Evolutionary conservation across 1,284 basidiomycete species (phyloP), one percentile per base, ranked within the genome.

Genomic region (Porodaedalea pini): DNA sequence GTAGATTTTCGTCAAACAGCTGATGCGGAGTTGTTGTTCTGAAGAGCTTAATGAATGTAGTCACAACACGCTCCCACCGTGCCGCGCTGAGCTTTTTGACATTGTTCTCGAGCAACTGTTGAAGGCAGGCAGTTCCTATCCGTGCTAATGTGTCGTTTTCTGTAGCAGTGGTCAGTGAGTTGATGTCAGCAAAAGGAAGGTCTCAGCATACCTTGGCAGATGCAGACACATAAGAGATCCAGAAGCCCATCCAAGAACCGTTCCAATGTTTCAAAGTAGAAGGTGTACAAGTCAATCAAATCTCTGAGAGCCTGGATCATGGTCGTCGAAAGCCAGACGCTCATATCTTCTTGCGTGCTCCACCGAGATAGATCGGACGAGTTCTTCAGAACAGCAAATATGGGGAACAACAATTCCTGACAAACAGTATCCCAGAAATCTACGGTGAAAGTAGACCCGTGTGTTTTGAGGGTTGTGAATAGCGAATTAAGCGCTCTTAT

Each of bases 341-440:
- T 97, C 94, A 98, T 97, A 67, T 99, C 97, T 69, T 99, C 97
- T 67, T 98, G 93, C 2, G 93, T 95, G 68, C 81, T 92, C 77
- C 98, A 98, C 27, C 94, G 84, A 13, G 91, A 92, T 32, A 98
- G 73, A 69, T 98, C 95, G 75, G 86, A 88, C 64, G 84, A 90
- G 13, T 91, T 94, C 65, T 93, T 92, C 58, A 99, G 79, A 49
- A 99, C 94, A 2, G 94, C 90, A 70, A 99, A 99, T 66, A 99
- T 99, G 1, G 97, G 97, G 83, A 99, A 99, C 50, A 99, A 80
- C 48, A 98, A 83, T 70, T 99, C 93, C 70, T 94, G 89, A 75
- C 91, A 96, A 60, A 99, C 86, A n/a, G 88, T 93, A 68, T 98
- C 93, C 97, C 97, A 99, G 71, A 99, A 99, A 58, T 93, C 91